Conservation (phyloP, 257 asterid genomes). For the Plantago elongata region DNA sequence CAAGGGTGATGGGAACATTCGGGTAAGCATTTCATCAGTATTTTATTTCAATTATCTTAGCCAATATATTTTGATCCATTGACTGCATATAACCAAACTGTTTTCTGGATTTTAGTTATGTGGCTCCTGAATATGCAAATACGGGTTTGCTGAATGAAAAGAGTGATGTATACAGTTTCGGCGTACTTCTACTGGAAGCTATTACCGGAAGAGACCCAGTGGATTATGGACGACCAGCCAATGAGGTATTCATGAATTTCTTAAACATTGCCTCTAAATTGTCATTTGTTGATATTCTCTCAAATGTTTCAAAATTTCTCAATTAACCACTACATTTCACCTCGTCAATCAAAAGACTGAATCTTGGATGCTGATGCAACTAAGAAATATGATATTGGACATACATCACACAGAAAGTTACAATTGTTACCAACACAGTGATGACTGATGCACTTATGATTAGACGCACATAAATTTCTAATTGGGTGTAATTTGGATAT, state of each 20-base stretch:
- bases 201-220: conserved; percentile 96
- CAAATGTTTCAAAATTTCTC: too few relatives aligned
- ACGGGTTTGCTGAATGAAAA: conserved; percentile 87
- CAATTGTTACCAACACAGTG: too few relatives aligned
- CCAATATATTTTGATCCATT: conserved; percentile 1
- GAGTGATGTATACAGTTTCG: conserved; percentile 91
- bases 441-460: too few relatives aligned
- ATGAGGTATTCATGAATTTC: conserved; percentile 50
- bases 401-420: too few relatives aligned
- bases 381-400: too few relatives aligned
- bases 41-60: neutral
- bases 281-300: too few relatives aligned
- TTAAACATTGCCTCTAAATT: neutral
- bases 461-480: too few relatives aligned
- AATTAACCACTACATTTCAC: too few relatives aligned
- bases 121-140: conserved; percentile 97
- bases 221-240: conserved; percentile 84
- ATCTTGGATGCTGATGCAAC: too few relatives aligned
- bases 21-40: conserved; percentile 50
- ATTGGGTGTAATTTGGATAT: too few relatives aligned
- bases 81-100: neutral
- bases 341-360: too few relatives aligned
- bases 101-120: conserved; percentile 56
- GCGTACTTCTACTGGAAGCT: conserved; percentile 85
- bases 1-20: conserved; percentile 98